phyloP scores from a whole-genome alignment of 768 basidiomycete species.

The Favolaschia claudopus region DNA sequence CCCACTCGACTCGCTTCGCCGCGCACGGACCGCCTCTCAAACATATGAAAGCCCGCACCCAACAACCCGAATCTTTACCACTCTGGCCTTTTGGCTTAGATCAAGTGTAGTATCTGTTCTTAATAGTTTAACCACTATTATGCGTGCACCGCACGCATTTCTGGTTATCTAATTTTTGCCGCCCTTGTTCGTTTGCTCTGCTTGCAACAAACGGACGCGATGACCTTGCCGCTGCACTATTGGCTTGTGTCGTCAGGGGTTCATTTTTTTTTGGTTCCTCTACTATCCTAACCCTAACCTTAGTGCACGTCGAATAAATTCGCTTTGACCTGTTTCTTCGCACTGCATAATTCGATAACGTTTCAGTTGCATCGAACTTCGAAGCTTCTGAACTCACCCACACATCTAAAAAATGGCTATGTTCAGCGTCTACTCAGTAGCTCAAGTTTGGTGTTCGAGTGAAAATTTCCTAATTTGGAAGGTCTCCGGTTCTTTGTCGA shows the following conservation, averaged over 20 bases:
- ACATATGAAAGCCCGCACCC: background rate
- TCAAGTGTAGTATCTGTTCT: conserved; percentile 99
- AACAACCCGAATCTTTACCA: conserved; percentile 56
- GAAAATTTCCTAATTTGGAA: no score
- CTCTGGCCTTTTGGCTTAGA: conserved; percentile 97
- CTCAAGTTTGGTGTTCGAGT: no score
- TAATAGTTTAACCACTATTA: conserved; percentile 70
- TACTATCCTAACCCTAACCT: no score
- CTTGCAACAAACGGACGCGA: conserved; percentile 33
- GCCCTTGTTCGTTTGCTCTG: conserved; percentile 30
- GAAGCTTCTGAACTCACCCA: no score
- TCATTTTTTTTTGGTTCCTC: conserved; percentile 10
- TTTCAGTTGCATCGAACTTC: no score
- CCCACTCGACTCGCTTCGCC: background rate
- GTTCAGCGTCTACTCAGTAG: no score
- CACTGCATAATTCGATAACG: no score
- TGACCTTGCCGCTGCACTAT: conserved; percentile 36
- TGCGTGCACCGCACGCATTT: conserved; percentile 31
- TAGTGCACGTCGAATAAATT: no score
- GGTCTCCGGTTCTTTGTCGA: no score
- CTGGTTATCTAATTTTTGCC: conserved; percentile 20
- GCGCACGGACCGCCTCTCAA: background rate
- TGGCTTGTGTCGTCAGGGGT: conserved; percentile 50
- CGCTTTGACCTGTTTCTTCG: no score
- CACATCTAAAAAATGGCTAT: no score